These are phyloP conservation scores for Skeletonema potamos DNA, from an alignment of 108 stramenopile species.

Conservation along the genomic window DNA sequence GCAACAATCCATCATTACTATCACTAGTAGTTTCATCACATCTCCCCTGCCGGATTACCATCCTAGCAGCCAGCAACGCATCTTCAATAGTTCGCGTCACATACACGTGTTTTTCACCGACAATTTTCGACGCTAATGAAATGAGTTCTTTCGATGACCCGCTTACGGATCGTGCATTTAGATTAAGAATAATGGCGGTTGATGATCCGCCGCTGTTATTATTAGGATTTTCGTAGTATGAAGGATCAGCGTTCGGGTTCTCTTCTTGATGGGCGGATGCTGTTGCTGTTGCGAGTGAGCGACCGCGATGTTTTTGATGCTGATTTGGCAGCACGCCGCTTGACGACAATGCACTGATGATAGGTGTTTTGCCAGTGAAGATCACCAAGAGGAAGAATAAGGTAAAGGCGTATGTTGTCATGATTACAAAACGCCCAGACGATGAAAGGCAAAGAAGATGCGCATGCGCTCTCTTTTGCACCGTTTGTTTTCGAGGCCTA, in stretches of 20 bases:
- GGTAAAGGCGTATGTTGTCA: background rate
- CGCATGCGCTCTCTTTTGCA: background rate
- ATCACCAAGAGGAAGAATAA: background rate
- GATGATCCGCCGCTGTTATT: background rate
- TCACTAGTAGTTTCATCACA: no score
- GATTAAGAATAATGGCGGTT: conserved; percentile 59
- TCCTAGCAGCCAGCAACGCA: conserved; percentile 38
- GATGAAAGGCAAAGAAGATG: no score
- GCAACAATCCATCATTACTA: background rate
- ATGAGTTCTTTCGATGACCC: background rate
- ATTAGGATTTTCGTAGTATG: background rate
- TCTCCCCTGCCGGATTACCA: conserved; percentile 2
- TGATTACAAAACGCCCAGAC: no score
- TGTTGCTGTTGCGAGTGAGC: background rate
- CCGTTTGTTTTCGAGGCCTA: no score
- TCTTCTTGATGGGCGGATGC: background rate
- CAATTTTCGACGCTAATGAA: conserved; percentile 22
- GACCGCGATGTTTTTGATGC: no score
- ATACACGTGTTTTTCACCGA: conserved; percentile 47
- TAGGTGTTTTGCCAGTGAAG: background rate
- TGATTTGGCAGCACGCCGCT: background rate
- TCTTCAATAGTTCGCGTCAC: conserved; percentile 58
- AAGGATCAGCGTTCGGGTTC: no score
- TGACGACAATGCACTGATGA: background rate
- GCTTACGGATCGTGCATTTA: conserved; percentile 61